These are phyloP conservation scores for Pythium coloratum DNA, from an alignment of 352 stramenopile genomes.

Conservation along the genomic window DNA sequence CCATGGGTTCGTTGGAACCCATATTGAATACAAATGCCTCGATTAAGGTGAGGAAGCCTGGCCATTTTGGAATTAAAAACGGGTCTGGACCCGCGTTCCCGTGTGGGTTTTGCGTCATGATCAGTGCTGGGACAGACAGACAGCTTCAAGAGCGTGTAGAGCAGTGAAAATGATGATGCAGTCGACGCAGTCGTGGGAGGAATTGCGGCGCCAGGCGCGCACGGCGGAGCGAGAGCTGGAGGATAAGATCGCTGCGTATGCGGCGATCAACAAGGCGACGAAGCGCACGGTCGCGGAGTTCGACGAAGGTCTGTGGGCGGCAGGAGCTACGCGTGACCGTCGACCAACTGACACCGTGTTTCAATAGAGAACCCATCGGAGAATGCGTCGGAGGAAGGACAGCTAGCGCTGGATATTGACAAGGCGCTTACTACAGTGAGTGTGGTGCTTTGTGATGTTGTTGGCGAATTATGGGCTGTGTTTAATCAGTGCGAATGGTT, in stretches of 20 bases:
- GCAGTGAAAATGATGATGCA: slow-evolving; percentile 50
- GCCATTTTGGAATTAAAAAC: too few relatives aligned
- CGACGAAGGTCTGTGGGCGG: slow-evolving; percentile 55
- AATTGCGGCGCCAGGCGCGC: slow-evolving; percentile 67
- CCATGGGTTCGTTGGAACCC: slow-evolving; percentile 14
- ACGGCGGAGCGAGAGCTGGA: slow-evolving; percentile 75
- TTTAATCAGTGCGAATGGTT: background rate
- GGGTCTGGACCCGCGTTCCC: slow-evolving; percentile 7
- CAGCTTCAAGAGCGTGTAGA: slow-evolving; percentile 19
- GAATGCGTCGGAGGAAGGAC: slow-evolving; percentile 54
- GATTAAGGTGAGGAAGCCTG: too few relatives aligned
- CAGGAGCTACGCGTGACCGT: background rate
- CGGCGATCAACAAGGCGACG: slow-evolving; percentile 51
- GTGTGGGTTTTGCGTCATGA: background rate
- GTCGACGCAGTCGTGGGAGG: slow-evolving; percentile 69
- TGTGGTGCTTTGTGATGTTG: background rate
- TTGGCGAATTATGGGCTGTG: background rate
- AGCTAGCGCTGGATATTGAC: slow-evolving; percentile 78
- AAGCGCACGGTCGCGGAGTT: slow-evolving; percentile 38
- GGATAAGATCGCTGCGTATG: slow-evolving; percentile 80
- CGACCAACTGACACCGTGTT: background rate
- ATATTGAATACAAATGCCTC: slow-evolving; percentile 17
- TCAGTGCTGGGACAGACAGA: background rate
- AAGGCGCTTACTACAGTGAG: slow-evolving; percentile 60
- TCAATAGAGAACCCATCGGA: slow-evolving; percentile 63